phyloP scores from a whole-genome alignment of 345 rosid species.

The Fremontodendron californicum region DNA sequence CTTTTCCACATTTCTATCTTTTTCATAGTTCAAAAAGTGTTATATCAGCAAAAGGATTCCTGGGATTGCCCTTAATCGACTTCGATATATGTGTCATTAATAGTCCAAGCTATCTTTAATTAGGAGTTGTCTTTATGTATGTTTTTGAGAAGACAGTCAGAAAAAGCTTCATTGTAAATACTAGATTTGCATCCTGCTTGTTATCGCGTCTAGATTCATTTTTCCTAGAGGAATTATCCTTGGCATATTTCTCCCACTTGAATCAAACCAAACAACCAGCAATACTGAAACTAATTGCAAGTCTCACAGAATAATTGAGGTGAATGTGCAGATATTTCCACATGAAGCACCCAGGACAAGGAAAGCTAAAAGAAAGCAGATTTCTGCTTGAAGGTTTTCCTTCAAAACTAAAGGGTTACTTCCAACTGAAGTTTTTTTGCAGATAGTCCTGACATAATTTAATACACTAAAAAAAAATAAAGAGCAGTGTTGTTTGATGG shows the following conservation, averaged over 20 bases:
- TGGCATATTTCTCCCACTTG: not conserved
- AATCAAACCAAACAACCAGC: not conserved
- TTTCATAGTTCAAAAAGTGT: not conserved
- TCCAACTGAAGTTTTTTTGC: not conserved
- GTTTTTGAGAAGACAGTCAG: too few relatives aligned
- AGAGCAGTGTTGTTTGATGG: not conserved
- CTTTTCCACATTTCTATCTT: not conserved
- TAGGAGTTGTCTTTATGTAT: not conserved
- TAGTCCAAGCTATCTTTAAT: not conserved
- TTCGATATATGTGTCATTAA: not conserved
- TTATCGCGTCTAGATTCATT: not conserved
- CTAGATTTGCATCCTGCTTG: not conserved
- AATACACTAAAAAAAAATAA: too few relatives aligned
- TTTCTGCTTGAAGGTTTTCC: not conserved
- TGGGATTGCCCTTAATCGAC: not conserved
- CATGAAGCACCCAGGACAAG: not conserved
- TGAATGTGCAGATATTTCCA: not conserved
- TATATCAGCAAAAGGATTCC: not conserved
- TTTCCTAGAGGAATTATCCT: not conserved
- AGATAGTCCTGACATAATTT: not conserved
- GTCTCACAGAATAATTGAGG: not conserved
- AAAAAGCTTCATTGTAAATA: not conserved
- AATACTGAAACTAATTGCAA: not conserved
- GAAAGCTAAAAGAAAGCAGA: not conserved
- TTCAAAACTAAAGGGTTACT: not conserved